phyloP scores from a whole-genome alignment of 208 protist genomes.

The Leishmania braziliensis region DNA sequence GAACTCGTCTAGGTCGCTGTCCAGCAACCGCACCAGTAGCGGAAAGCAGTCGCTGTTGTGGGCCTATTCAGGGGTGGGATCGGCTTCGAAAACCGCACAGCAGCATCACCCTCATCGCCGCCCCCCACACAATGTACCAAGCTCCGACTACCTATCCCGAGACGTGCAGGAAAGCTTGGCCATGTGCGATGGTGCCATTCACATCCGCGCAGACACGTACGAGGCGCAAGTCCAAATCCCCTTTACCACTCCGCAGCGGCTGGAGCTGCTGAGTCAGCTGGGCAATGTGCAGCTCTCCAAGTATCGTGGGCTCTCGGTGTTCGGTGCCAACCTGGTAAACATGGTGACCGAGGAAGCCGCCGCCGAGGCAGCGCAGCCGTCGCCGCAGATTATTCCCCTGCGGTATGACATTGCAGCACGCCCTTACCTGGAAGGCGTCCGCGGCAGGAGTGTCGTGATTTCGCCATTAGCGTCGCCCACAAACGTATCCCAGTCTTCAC shows the following conservation, averaged over 20 bases:
- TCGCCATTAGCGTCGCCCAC: constrained; percentile 10
- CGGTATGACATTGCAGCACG: constrained; percentile 49
- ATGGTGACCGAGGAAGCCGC: constrained; percentile 57
- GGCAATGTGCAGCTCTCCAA: constrained; percentile 58
- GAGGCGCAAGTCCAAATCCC: constrained; percentile 53
- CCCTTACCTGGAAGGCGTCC: constrained; percentile 35
- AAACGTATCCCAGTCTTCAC: not conserved
- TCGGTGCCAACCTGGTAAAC: constrained; percentile 66
- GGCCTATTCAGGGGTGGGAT: not conserved
- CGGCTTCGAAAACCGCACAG: not conserved
- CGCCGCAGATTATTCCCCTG: constrained; percentile 51
- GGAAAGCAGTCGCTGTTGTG: not conserved
- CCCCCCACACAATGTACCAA: constrained; percentile 16
- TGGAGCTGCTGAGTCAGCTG: constrained; percentile 52
- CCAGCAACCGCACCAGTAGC: not conserved
- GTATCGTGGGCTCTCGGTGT: constrained; percentile 50
- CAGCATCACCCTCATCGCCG: not conserved
- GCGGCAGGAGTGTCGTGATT: constrained; percentile 33
- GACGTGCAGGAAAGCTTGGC: constrained; percentile 30
- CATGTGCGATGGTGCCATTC: constrained; percentile 35
- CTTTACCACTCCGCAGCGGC: constrained; percentile 67
- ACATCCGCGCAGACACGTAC: constrained; percentile 26
- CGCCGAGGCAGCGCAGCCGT: constrained; percentile 29
- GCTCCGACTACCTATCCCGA: constrained; percentile 23
- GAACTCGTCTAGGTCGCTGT: not conserved